Evolutionary conservation across 371 early-diverging fungal genomes (phyloP), one percentile per base, ranked within the genome.

Genomic region (Mortierella polycephala): DNA sequence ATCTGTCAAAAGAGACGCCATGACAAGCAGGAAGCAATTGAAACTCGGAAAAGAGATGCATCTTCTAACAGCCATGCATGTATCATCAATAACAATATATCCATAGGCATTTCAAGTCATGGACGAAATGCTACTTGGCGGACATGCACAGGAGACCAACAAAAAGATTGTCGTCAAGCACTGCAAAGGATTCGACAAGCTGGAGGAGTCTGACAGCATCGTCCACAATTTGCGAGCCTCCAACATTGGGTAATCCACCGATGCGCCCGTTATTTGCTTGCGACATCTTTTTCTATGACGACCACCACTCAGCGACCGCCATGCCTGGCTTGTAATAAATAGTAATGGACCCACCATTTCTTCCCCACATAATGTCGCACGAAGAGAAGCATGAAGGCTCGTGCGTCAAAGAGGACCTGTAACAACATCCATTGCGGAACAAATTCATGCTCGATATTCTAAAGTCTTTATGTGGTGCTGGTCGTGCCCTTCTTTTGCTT

Each of bases 41-140:
- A 30, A 30, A 30, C 30, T 30, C 30, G 30, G 30, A 30, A 30
- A 30, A 30, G 30, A 30, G 30, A 30, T 51, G 13, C 57, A 14
- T 46, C 45, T 51, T 47, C 13, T 49, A 30, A n/a, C 62, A 45
- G 54, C 40, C 10, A 44, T 23, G n/a, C n/a, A 30, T 42, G 20
- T 37, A 23, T 46, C 40, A 18, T 45, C 12, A 4, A 47, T n/a
- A 9, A 41, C 57, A 37, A 18, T 23, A 21, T 45, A n/a, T 53
- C 37, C 16, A 12, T 60, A 75, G 76, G 81, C 77, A 52, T 83
- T 76, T 67, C 75, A 83, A 67, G 76, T 83, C 66, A 70, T 83
- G 81, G 88, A 89, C 66, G 88, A 88, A 63, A 82, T 86, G 60
- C 61, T 88, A 40, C 81, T 87, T 42, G 84, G 84, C 12, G 82